Percentiles rank a stretch among this genome's conserved stretches.
Conservation (phyloP, 1,139 yeast genomes). For the Yamadazyma pseudoaaseri region DNA sequence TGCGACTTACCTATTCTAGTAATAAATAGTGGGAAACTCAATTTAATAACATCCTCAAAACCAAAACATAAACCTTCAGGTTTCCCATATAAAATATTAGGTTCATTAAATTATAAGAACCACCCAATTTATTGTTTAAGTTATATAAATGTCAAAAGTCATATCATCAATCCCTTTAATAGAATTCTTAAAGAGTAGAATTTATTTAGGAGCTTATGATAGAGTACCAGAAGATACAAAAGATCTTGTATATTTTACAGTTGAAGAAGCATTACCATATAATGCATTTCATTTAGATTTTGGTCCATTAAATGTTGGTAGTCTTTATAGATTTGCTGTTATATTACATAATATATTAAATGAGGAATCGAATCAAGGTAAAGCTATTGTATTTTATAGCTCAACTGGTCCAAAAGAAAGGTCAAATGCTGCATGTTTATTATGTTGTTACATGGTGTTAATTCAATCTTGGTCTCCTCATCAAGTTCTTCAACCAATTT, state of each 20-base stretch:
- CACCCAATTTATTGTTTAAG: no score
- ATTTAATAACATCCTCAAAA: slow-evolving; percentile 4
- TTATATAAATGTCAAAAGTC: no score
- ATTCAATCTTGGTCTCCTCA: slow-evolving; percentile 99
- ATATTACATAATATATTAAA: slow-evolving; percentile 87
- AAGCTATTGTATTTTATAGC: slow-evolving; percentile 89
- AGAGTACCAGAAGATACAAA: slow-evolving; percentile 73
- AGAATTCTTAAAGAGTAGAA: slow-evolving; percentile 57
- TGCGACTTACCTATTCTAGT: neutral
- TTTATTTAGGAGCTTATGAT: slow-evolving; percentile 89
- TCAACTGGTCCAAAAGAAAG: slow-evolving; percentile 77
- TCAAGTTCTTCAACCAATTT: slow-evolving; percentile 90
- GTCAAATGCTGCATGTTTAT: slow-evolving; percentile 90
- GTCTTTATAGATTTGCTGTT: slow-evolving; percentile 91
- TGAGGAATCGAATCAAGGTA: slow-evolving; percentile 78
- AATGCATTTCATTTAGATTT: slow-evolving; percentile 93
- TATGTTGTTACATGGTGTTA: slow-evolving; percentile 92
- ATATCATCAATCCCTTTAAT: slow-evolving; percentile 42
- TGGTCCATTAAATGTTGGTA: slow-evolving; percentile 94
- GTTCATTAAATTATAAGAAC: no score
- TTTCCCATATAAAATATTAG: neutral
- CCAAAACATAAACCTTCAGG: slow-evolving; percentile 2
- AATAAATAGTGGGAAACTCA: neutral
- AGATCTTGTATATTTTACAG: slow-evolving; percentile 81
- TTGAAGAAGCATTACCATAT: slow-evolving; percentile 88